These are phyloP conservation scores for Metarhizium humberi DNA, from an alignment of 2,329 filamentous ascomycete genomes.

Conservation along the genomic window DNA sequence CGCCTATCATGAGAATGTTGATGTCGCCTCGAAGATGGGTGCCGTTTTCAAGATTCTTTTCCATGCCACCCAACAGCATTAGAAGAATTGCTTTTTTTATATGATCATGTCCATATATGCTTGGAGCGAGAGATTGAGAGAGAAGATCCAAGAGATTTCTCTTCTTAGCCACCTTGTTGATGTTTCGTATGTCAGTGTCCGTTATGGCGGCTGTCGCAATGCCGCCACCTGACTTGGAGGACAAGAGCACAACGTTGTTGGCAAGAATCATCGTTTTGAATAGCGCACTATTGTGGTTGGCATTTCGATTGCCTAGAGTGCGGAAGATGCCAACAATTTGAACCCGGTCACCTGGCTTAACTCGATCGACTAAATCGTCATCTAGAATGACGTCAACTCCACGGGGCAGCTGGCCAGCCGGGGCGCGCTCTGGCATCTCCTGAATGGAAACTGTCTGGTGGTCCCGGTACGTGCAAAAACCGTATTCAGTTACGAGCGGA, in stretches of 20 bases:
- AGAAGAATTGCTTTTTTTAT: conserved; percentile 97
- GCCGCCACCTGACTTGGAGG: conserved; percentile 91
- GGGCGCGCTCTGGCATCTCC: conserved; percentile 96
- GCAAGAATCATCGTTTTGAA: conserved; percentile 92
- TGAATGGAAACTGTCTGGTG: conserved; percentile 98
- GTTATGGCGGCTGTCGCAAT: conserved; percentile 89
- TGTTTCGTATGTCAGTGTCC: conserved; percentile 94
- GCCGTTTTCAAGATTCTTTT: conserved; percentile 97
- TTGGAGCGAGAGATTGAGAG: conserved; percentile 88
- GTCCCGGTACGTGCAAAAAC: conserved; percentile 89
- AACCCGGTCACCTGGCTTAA: conserved; percentile 92
- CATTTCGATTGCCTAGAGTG: conserved; percentile 89
- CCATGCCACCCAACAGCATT: conserved; percentile 90
- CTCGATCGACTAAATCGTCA: conserved; percentile 88
- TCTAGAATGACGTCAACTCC: conserved; percentile 95
- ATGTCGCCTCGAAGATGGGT: conserved; percentile 97
- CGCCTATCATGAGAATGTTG: conserved; percentile 98
- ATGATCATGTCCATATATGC: conserved; percentile 93
- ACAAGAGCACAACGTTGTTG: conserved; percentile 90
- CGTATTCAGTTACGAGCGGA: conserved; percentile 88
- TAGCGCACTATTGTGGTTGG: conserved; percentile 78
- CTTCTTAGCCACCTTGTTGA: conserved; percentile 95
- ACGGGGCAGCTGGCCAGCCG: conserved; percentile 87
- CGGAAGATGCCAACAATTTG: conserved; percentile 95
- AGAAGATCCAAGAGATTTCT: conserved; percentile 87